Evolutionary conservation across 1,139 yeast genomes (phyloP).

Genomic region (Saccharomyces hybrid): DNA sequence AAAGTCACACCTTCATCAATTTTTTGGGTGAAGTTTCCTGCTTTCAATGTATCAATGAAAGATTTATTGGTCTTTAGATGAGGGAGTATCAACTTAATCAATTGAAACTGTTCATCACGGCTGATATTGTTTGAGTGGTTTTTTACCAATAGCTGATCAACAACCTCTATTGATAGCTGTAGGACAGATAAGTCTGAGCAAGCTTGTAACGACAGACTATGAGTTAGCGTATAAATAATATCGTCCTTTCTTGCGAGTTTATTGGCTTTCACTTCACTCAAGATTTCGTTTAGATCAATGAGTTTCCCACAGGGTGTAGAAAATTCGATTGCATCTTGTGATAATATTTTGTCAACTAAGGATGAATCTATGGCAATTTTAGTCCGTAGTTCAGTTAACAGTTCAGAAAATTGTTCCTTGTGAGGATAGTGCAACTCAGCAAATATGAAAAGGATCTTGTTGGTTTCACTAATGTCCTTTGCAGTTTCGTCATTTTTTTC

Average conservation of each 20-base stretch:
- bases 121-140: conserved; percentile 1
- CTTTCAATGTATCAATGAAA: conserved; percentile 19
- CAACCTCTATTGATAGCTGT: conserved; percentile 8
- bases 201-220: conserved; percentile 1
- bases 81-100: conserved; percentile 9
- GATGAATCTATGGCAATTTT: neutral
- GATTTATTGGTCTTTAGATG: conserved; percentile 15
- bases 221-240: conserved; percentile 1
- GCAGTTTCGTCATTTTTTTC: neutral
- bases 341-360: neutral
- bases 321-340: neutral
- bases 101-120: conserved; percentile 1
- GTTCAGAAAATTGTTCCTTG: conserved; percentile 2
- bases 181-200: conserved; percentile 1
- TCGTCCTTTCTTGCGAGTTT: conserved; percentile 1
- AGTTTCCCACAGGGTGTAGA: neutral
- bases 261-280: conserved; percentile 2
- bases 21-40: conserved; percentile 25
- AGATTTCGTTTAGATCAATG: neutral
- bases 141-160: conserved; percentile 7
- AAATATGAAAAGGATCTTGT: neutral
- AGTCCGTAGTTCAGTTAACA: conserved; percentile 1
- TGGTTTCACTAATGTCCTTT: neutral
- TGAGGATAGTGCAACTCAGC: conserved; percentile 4
- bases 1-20: conserved; percentile 20